Conservation (phyloP, 306 rosid species). For the Rosa rugosa region DNA sequence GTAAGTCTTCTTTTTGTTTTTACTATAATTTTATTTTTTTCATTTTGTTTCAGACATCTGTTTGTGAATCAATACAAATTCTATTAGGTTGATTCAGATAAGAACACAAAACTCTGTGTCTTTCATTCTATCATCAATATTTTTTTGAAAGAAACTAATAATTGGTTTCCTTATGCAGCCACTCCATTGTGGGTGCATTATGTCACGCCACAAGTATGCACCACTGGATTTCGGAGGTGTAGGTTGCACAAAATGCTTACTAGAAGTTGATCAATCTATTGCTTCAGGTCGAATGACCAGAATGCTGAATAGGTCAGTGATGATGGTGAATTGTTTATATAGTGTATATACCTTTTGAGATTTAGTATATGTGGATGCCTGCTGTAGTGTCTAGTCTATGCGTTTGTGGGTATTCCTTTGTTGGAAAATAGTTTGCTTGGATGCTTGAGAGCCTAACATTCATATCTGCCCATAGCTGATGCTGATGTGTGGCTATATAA, state of each 20-base stretch:
- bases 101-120: not conserved
- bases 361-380: not conserved
- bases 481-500: not conserved
- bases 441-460: not conserved
- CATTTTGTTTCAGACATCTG: not conserved
- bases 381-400: not conserved
- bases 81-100: not conserved
- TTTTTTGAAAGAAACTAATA: not conserved
- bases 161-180: slow-evolving; percentile 21
- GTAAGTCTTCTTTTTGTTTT: slow-evolving; percentile 11
- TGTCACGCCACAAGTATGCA: slow-evolving; percentile 8
- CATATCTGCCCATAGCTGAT: not conserved
- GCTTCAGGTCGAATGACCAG: slow-evolving; percentile 5
- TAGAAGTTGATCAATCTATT: not conserved
- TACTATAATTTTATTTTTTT: not conserved
- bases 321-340: slow-evolving; percentile 16
- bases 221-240: slow-evolving; percentile 22
- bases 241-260: slow-evolving; percentile 28
- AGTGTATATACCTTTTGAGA: not conserved
- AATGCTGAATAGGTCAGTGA: slow-evolving; percentile 1
- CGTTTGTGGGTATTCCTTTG: not conserved
- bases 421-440: not conserved
- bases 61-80: not conserved
- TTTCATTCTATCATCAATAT: not conserved
- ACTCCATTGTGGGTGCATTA: slow-evolving; percentile 36